phyloP scores from a whole-genome alignment of 805 yeast species.

The Blastobotrys robertii region DNA sequence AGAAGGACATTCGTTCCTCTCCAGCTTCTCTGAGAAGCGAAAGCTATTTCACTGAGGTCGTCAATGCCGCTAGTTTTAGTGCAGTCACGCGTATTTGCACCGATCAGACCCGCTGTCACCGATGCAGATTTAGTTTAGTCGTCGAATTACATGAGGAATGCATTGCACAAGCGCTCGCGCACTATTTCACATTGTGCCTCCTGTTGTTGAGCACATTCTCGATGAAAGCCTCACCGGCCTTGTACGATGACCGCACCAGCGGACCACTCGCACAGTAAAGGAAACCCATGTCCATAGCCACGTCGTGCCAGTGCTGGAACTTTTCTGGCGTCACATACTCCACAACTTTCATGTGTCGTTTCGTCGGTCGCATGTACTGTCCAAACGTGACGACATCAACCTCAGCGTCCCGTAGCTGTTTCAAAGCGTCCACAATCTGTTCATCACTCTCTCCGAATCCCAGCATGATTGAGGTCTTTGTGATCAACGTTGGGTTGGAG shows the following conservation, averaged over 20 bases:
- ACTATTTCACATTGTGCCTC: conserved; percentile 15
- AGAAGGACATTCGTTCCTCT: too few species aligned
- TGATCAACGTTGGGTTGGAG: conserved; percentile 61
- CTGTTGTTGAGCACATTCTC: conserved; percentile 85
- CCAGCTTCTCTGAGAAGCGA: too few species aligned
- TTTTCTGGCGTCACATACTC: conserved; percentile 91
- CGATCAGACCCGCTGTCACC: too few species aligned
- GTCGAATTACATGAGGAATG: not conserved
- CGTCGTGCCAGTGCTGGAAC: conserved; percentile 85
- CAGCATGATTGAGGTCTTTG: conserved; percentile 92
- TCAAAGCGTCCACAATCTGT: conserved; percentile 66
- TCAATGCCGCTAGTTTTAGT: too few species aligned
- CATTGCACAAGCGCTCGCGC: not conserved
- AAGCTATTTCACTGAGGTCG: too few species aligned
- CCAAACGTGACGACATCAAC: conserved; percentile 98
- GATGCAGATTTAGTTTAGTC: too few species aligned
- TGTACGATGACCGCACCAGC: conserved; percentile 88
- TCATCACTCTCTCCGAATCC: conserved; percentile 96
- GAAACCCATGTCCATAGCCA: conserved; percentile 82
- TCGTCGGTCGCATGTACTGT: conserved; percentile 98
- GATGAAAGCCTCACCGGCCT: conserved; percentile 96
- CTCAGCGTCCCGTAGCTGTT: conserved; percentile 59
- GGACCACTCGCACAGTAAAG: conserved; percentile 97
- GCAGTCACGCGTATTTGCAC: too few species aligned
- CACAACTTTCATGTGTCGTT: conserved; percentile 96